Percentiles rank a stretch among this genome's conserved stretches.
Evolutionary conservation across 148 eudicot species (phyloP).

Genomic region (Polygonum aviculare): DNA sequence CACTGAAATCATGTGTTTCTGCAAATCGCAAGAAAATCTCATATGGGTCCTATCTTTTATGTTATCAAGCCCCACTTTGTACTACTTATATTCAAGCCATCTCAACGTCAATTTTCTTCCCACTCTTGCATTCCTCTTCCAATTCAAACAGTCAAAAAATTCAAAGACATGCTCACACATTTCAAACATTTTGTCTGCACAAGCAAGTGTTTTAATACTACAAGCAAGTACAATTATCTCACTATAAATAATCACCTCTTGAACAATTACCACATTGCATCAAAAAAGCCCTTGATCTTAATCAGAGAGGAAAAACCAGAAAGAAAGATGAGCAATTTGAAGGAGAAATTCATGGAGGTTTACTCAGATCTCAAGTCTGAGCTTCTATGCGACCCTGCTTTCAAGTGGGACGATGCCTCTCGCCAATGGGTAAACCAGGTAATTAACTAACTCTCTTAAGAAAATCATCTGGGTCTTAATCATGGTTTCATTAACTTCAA

Average conservation of each 20-base stretch:
- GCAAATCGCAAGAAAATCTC: too few species aligned
- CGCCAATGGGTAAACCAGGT: constrained; percentile 43
- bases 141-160: neutral
- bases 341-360: constrained; percentile 25
- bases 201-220: neutral
- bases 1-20: too few species aligned
- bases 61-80: too few species aligned
- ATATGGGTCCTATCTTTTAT: too few species aligned
- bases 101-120: neutral
- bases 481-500: neutral
- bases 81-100: neutral
- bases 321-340: constrained; percentile 10
- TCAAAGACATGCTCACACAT: neutral
- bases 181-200: neutral
- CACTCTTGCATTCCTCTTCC: neutral
- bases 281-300: neutral
- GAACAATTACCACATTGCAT: neutral
- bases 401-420: constrained; percentile 33
- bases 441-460: constrained; percentile 16
- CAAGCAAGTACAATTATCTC: neutral
- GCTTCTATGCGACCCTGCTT: constrained; percentile 32
- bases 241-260: neutral
- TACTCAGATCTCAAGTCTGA: constrained; percentile 33
- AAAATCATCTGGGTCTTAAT: neutral
- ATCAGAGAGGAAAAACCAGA: neutral